These are phyloP conservation scores for Crithidia sp. DNA, from an alignment of 208 protist species.

Conservation along the genomic window DNA sequence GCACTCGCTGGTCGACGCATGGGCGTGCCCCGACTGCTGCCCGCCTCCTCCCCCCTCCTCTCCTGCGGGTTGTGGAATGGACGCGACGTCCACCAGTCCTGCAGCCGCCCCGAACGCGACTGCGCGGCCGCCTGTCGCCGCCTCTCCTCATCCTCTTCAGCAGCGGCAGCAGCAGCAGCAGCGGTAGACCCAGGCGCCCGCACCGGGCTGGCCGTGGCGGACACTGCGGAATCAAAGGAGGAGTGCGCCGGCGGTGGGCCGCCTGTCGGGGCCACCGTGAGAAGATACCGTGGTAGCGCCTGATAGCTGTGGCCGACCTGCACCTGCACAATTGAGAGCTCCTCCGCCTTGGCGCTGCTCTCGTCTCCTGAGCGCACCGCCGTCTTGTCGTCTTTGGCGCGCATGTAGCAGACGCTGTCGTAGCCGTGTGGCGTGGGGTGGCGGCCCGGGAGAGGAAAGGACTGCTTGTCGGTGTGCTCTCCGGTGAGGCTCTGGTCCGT, in stretches of 20 bases:
- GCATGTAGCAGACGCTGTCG: constrained; percentile 52
- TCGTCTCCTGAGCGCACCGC: constrained; percentile 15
- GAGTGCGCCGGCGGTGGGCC: not conserved
- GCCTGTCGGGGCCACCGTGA: constrained; percentile 38
- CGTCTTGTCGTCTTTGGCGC: constrained; percentile 11
- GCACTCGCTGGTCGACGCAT: not conserved
- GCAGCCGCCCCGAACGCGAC: not conserved
- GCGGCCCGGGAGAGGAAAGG: constrained; percentile 7
- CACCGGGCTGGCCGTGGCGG: constrained; percentile 21
- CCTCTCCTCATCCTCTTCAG: constrained; percentile 4
- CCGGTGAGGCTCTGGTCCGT: constrained; percentile 34
- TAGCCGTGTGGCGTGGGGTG: constrained; percentile 33
- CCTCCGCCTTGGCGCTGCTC: constrained; percentile 11
- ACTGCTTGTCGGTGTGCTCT: constrained; percentile 18
- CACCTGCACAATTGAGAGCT: constrained; percentile 35
- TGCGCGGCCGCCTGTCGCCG: not conserved
- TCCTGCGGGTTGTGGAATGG: not conserved
- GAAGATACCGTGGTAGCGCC: constrained; percentile 73
- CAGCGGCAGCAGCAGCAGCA: constrained; percentile 1
- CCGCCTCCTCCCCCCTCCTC: not conserved
- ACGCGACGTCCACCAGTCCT: constrained; percentile 8
- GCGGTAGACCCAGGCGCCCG: constrained; percentile 23
- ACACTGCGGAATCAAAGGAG: not conserved
- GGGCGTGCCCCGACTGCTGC: not conserved
- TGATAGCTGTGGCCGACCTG: constrained; percentile 58